Percentiles rank a stretch among this genome's conserved stretches.
These are phyloP conservation scores for Paradendryphiella salina DNA, from an alignment of 2,329 filamentous ascomycete species.

Conservation along the genomic window DNA sequence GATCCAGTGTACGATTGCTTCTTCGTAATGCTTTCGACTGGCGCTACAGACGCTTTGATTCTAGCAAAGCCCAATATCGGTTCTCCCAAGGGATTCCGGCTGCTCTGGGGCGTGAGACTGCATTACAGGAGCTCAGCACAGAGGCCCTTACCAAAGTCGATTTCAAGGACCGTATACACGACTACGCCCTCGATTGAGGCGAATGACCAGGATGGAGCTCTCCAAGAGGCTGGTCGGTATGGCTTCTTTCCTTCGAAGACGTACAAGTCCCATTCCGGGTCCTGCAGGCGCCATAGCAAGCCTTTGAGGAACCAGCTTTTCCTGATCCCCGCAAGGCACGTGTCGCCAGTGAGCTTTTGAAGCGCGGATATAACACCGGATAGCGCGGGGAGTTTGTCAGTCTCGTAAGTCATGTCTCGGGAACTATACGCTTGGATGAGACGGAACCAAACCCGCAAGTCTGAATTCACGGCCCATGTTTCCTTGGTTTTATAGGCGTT, in stretches of 20 bases:
- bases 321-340: conserved; percentile 14
- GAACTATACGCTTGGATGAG: conserved; percentile 13
- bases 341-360: conserved; percentile 9
- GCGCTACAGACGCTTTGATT: conserved; percentile 2
- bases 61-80: conserved; percentile 4
- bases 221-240: background rate
- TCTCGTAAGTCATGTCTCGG: conserved; percentile 9
- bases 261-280: conserved; percentile 1
- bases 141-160: background rate
- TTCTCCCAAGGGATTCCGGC: conserved; percentile 10
- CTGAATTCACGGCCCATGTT: no score
- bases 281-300: conserved; percentile 11
- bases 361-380: conserved; percentile 9
- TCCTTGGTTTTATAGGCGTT: background rate
- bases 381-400: conserved; percentile 15
- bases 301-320: conserved; percentile 10
- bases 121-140: conserved; percentile 5
- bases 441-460: background rate
- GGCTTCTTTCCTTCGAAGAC: conserved; percentile 2
- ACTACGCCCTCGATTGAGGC: conserved; percentile 8
- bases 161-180: background rate
- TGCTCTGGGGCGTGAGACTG: conserved; percentile 1
- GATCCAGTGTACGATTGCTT: background rate
- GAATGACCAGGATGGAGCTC: conserved; percentile 16
- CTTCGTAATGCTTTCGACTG: background rate